Base-by-base conservation (phyloP, 2,329 filamentous ascomycete species). In the Neobulgaria alba region DNA sequence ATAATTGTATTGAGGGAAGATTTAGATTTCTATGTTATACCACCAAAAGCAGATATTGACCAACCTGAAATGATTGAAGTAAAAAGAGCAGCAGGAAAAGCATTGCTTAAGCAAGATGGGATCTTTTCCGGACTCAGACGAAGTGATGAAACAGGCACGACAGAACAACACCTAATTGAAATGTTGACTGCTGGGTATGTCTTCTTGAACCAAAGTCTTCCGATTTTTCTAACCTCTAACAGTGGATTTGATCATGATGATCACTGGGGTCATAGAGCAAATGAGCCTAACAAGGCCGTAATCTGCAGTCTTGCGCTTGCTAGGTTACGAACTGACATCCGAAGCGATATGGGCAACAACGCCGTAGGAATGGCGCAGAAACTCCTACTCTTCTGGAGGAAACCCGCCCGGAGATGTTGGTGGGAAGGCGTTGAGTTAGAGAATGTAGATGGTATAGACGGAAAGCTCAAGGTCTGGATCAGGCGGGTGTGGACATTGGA, bases 331-430 rank as follows among this genome's bases (percentile, higher is more conserved):
- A 96, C 88, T 45, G 92, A 96, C 55, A 88, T 94, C 56, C 80
- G 87, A 40, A 86, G 89, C 53, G 78, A 82, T 45, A 74, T 78
- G 66, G 69, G 85, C 38, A 79, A 74, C 52, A 88, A 81, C 60
- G 84, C 87, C 0, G 87, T 96, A 14, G 90, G 90, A 38, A 98
- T 98, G 92, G 92, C 92, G 10, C 92, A 98, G 64, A 98, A 98
- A 67, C 75, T 98, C 34, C 73, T 98, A 10, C 73, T 98, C 3
- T 98, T 98, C 69, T 98, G 92, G 92, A 78, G 92, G 51, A 98
- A 98, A 66, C 92, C 92, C 12, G 92, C 92, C 10, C 73, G 92
- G 46, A 77, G 92, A 61, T 98, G 92, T 70, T 98, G 92, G 92
- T 98, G 92, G 92, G 92, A 98, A 63, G 92, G 92, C 17, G 84